Base-by-base conservation (phyloP, 2,329 filamentous ascomycete genomes). In the Hypoxylon sp. region DNA sequence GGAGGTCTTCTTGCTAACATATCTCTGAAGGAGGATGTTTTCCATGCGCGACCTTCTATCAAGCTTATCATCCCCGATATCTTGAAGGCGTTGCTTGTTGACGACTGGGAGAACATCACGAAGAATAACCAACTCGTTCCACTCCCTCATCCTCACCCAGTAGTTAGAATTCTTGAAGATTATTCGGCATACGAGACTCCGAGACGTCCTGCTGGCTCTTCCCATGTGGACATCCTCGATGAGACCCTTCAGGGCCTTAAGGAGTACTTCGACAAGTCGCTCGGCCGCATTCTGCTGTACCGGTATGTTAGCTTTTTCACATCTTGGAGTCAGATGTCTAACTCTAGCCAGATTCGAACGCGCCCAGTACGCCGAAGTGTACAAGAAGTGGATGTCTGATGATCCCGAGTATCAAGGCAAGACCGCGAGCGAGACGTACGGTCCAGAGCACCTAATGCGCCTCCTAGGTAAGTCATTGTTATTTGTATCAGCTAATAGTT, bases 51-150 rank as follows among this genome's bases (percentile, higher is more conserved):
- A 64, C 94, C 95, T 19, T 93, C 94, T 17, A 91, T 99, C 75
- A 93, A 94, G 74, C 87, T 99, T 46, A 87, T 91, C 54, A 90
- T 98, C 71, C 94, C 96, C 0, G 96, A 98, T 77, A 89, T 92
- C 72, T 86, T 99, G 72, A 98, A 98, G 83, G 93, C 92, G 14
- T 87, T 97, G 70, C 88, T 99, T 2, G 96, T 99, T 22, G 96
- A 99, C 78, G 96, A 99, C 80, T 99, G 96, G 96, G 96, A 99
- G 80, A 97, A 98, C 75, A 90, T 99, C 69, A 99, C 96, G 63
- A 98, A 98, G 83, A 96, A 97, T 78, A 89, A 94, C 74, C 93
- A 95, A 77, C 89, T 98, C 3, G 93, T 98, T 33, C 91, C 93
- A 1, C 85, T 99, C 14, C 96, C 96, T 0, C 91, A 94, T 51